Evolutionary conservation across 441 rosid genomes (phyloP), one percentile per base, ranked within the genome.

Genomic region (Hypseocharis bilobata): DNA sequence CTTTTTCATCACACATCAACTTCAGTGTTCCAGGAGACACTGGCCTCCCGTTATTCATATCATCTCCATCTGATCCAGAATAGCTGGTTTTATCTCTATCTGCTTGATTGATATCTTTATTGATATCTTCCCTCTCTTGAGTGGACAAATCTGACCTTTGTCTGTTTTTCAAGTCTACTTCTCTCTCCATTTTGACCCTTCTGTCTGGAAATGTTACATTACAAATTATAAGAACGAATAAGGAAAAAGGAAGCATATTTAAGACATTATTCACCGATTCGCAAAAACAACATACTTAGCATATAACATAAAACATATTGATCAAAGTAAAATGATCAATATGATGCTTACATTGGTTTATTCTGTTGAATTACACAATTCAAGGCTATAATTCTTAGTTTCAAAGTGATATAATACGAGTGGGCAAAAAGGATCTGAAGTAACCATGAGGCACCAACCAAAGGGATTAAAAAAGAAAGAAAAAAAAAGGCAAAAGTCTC

Each of bases 1-100:
- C 81, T 62, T 78, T 64, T 64, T 82, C 87, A 74, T 81, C 81
- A 68, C 87, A 88, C 92, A 87, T 78, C 79, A 87, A 74, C 54
- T 84, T 84, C 2, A 82, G 80, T 26, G 86, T 86, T 68, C 76
- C 85, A 44, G 91, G 89, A 60, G 91, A 87, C 63, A 73, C 1
- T 28, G 85, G 81, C 70, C 65, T 75, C 71, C 78, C 80, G 47
- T 76, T 71, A 62, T 58, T 74, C 66, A 77, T n/a, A 65, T 66
- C 75, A 58, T 42, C 63, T 32, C 38, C 69, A 77, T 65, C 63
- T 51, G 71, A 60, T 13, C 56, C 64, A 62, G 71, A 77, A 67
- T 72, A 78, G 30, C 49, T 60, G 34, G 65, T 71, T 68, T 72
- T 68, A 61, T 74, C 73, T 40, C 29, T 64, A 51, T 77, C 78